A percentile compares a stretch with the other conserved stretches of the same genome.
These are phyloP conservation scores for Neoboletus brunneissimus DNA, from an alignment of 768 basidiomycete species.

Conservation along the genomic window DNA sequence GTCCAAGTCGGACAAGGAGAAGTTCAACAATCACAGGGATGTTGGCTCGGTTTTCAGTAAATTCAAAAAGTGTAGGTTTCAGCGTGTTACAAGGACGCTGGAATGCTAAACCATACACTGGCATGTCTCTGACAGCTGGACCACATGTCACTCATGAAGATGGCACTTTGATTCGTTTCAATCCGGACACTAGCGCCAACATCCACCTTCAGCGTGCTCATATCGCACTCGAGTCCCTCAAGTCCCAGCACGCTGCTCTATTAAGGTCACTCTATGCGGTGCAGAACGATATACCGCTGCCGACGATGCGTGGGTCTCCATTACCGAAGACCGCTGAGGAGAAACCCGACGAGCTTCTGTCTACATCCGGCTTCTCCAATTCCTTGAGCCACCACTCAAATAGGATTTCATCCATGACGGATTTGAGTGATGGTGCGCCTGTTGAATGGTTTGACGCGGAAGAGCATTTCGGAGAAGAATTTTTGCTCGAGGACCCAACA, in stretches of 20 bases:
- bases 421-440: slow-evolving; percentile 45
- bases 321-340: slow-evolving; percentile 51
- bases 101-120: not conserved
- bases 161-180: slow-evolving; percentile 17
- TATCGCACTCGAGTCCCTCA: slow-evolving; percentile 50
- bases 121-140: slow-evolving; percentile 16
- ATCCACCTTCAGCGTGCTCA: slow-evolving; percentile 43
- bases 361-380: slow-evolving; percentile 23
- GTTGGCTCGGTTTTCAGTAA: slow-evolving; percentile 47
- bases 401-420: slow-evolving; percentile 48
- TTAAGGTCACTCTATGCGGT: slow-evolving; percentile 40
- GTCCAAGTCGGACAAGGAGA: slow-evolving; percentile 46
- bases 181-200: slow-evolving; percentile 17
- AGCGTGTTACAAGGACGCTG: not conserved
- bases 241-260: slow-evolving; percentile 56
- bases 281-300: slow-evolving; percentile 27
- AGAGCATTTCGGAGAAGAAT: slow-evolving; percentile 52
- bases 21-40: slow-evolving; percentile 34
- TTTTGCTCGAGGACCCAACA: slow-evolving; percentile 50
- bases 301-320: slow-evolving; percentile 29
- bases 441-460: slow-evolving; percentile 79
- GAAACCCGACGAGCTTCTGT: slow-evolving; percentile 34
- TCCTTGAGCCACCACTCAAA: slow-evolving; percentile 37
- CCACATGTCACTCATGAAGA: slow-evolving; percentile 27
- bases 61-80: slow-evolving; percentile 56